Evolutionary conservation across 2,329 filamentous ascomycete species (phyloP), one percentile per base, ranked within the genome.

Genomic region (Epichloe festucae): DNA sequence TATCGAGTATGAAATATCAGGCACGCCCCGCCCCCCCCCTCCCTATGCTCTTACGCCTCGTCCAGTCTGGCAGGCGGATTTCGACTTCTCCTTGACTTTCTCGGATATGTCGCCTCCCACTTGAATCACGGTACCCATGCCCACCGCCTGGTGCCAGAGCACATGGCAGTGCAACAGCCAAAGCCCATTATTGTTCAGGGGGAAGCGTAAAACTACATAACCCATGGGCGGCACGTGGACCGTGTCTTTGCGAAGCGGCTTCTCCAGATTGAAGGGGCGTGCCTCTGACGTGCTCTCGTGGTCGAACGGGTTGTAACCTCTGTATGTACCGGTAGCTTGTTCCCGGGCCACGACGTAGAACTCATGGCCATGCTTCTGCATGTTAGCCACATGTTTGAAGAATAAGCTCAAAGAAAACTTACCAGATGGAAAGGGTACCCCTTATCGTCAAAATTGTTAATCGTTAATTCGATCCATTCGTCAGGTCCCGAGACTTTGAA

Each of bases 361-460:
- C 42, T 54, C 47, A 19, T 55, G 52, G 6, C 59, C 60, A 35
- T 61, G 60, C 56, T 62, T 23, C 3, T 2, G 2, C 23, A 4
- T 41, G 23, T 53, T 7, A 48, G 52, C 5, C 6, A 23, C 5
- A 23, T 38, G 14, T 10, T 15, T 11, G 19, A 23, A 23, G 11
- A 35, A 7, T 15, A 1, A 21, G 5, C 10, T n/a, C 23, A 14
- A 14, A 17, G 39, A 14, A 14, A 15, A 54, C 60, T 52, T 60
- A 72, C 70, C 42, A 76, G 53, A 56, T 76, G 74, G 52, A 76
- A 76, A 0, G 74, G 73, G 56, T 76, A 74, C 0, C 65, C 62
- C 6, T 70, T 70, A 41, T 75, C 73, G 52, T 76, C 73, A 15
- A 75, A 61, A 51, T 76, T 76, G 55, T 77, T 76, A 46, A 76